Evolutionary conservation across 768 basidiomycete genomes (phyloP).

Genomic region (Lenzites betulinus): DNA sequence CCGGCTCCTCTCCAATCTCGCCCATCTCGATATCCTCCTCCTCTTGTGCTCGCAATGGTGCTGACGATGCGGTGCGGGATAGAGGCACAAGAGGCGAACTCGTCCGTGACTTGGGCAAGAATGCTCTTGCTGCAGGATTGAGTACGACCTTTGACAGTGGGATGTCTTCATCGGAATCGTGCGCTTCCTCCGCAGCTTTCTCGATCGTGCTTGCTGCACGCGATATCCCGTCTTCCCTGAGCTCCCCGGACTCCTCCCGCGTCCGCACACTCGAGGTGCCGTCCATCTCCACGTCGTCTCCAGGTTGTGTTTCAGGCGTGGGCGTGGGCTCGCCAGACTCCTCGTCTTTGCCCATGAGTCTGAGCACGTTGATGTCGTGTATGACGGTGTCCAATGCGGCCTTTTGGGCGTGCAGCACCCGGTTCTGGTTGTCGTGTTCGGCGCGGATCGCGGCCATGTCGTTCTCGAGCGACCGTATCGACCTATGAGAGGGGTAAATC

Average conservation of each 20-base stretch:
- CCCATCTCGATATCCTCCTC: constrained; percentile 89
- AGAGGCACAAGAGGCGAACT: constrained; percentile 29
- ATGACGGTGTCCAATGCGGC: constrained; percentile 67
- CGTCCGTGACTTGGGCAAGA: constrained; percentile 34
- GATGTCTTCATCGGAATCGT: constrained; percentile 41
- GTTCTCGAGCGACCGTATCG: constrained; percentile 69
- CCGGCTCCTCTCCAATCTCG: constrained; percentile 76
- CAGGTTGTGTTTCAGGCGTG: constrained; percentile 40
- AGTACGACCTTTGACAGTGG: constrained; percentile 34
- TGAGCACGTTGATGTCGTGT: constrained; percentile 57
- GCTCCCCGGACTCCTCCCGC: constrained; percentile 27
- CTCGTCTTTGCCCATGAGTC: constrained; percentile 62
- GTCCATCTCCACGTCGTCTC: constrained; percentile 29
- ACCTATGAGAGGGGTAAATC: constrained; percentile 40
- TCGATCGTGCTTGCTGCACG: constrained; percentile 38
- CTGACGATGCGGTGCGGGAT: constrained; percentile 4
- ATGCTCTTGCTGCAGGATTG: constrained; percentile 37
- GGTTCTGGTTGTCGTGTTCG: constrained; percentile 75
- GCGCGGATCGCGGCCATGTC: constrained; percentile 74
- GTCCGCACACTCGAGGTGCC: constrained; percentile 20
- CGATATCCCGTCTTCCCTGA: constrained; percentile 19
- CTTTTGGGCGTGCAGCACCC: constrained; percentile 68
- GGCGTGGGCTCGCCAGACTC: constrained; percentile 53
- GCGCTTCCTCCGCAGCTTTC: constrained; percentile 48
- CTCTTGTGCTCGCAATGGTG: constrained; percentile 50